These are phyloP conservation scores for Trypanosomatidae sp. DNA, from an alignment of 208 protist species.

Conservation along the genomic window DNA sequence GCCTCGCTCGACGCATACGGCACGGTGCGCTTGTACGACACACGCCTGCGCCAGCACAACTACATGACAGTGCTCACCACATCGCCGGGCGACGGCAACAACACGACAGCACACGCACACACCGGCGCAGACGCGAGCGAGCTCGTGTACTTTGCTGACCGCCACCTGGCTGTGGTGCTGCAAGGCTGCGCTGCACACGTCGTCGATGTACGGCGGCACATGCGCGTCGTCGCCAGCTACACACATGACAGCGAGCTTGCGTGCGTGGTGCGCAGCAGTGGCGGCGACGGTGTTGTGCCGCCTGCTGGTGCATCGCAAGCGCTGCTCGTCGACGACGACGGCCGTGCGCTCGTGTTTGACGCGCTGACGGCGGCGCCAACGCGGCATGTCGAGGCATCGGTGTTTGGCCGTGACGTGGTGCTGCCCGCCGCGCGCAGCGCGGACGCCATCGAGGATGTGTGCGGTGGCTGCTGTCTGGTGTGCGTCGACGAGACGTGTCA, in stretches of 20 bases:
- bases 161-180: slow-evolving; percentile 25
- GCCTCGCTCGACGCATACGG: slow-evolving; percentile 28
- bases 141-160: slow-evolving; percentile 21
- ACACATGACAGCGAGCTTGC: slow-evolving; percentile 26
- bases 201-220: slow-evolving; percentile 26
- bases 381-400: slow-evolving; percentile 9
- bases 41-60: slow-evolving; percentile 24
- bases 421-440: slow-evolving; percentile 35
- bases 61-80: slow-evolving; percentile 15
- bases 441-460: slow-evolving; percentile 5
- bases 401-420: slow-evolving; percentile 35
- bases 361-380: slow-evolving; percentile 5
- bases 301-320: slow-evolving; percentile 6
- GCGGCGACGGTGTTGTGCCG: slow-evolving; percentile 7
- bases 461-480: not conserved
- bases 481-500: not conserved
- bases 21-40: slow-evolving; percentile 34
- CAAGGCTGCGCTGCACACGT: slow-evolving; percentile 19
- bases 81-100: not conserved
- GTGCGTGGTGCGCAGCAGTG: not conserved
- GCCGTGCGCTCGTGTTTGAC: slow-evolving; percentile 31
- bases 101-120: not conserved
- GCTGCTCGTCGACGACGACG: slow-evolving; percentile 49
- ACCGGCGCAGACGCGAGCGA: slow-evolving; percentile 23
- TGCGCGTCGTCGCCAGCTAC: slow-evolving; percentile 10